These are phyloP conservation scores for Hymenoscyphus infarciens DNA, from an alignment of 2,329 filamentous ascomycete genomes.

Conservation along the genomic window DNA sequence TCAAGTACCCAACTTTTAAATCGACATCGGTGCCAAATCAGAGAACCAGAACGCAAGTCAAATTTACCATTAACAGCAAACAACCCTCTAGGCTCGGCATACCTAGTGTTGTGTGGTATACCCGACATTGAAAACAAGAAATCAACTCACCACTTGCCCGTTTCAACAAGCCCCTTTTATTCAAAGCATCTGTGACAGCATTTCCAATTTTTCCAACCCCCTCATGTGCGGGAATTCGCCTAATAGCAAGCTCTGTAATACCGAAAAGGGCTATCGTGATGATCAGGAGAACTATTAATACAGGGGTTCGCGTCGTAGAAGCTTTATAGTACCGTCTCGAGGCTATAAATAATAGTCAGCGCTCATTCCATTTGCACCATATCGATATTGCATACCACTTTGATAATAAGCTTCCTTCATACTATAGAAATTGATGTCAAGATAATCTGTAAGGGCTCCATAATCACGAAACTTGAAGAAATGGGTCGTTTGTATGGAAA, in stretches of 20 bases:
- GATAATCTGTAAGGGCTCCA: neutral
- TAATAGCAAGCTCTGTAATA: constrained; percentile 31
- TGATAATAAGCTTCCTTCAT: constrained; percentile 3
- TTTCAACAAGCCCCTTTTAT: constrained; percentile 7
- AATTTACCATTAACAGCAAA: neutral
- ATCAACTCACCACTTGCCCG: constrained; percentile 9
- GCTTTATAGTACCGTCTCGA: constrained; percentile 16
- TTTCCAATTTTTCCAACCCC: constrained; percentile 14
- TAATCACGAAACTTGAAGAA: neutral
- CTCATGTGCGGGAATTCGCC: constrained; percentile 30
- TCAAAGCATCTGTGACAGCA: constrained; percentile 12
- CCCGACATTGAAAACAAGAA: neutral
- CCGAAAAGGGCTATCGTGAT: constrained; percentile 26
- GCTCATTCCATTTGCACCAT: neutral
- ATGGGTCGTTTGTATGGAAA: neutral
- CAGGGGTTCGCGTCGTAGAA: constrained; percentile 16
- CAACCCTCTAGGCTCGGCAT: neutral
- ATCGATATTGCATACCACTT: neutral
- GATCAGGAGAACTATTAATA: constrained; percentile 15
- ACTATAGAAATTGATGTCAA: neutral
- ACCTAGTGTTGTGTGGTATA: neutral
- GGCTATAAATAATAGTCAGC: neutral
- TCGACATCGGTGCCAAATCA: neutral
- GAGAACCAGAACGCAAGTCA: neutral
- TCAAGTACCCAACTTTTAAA: neutral